A percentile compares a stretch with the other conserved stretches of the same genome.
phyloP scores from a whole-genome alignment of 441 rosid genomes.

The Erodium trifolium region DNA sequence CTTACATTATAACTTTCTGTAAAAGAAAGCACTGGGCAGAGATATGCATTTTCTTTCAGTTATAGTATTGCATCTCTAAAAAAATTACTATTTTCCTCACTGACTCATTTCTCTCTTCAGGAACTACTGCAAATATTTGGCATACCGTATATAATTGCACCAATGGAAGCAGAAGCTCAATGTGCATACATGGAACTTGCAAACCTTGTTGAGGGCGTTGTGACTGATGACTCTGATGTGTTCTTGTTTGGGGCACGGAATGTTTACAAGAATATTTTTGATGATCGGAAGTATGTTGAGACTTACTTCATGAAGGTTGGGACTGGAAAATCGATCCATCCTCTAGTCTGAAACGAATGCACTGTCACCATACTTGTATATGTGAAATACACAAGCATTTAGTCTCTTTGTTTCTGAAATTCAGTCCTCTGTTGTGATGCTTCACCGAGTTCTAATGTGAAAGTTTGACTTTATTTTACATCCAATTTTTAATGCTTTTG shows the following conservation, averaged over 20 bases:
- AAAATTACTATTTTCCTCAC: background rate
- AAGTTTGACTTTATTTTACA: background rate
- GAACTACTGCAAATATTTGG: conserved; percentile 98
- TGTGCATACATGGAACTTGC: conserved; percentile 89
- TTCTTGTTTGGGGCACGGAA: conserved; percentile 84
- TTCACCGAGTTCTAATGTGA: background rate
- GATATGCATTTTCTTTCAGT: conserved; percentile 3
- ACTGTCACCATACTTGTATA: background rate
- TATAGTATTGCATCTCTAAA: background rate
- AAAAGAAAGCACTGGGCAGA: conserved; percentile 2
- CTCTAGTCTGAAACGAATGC: background rate
- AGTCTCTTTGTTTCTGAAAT: background rate
- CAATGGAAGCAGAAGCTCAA: conserved; percentile 99
- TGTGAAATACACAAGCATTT: conserved; percentile 5
- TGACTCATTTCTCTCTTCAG: conserved; percentile 29
- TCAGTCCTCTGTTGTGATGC: background rate
- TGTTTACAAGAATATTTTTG: conserved; percentile 94
- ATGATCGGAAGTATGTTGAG: conserved; percentile 96
- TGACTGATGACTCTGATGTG: conserved; percentile 96
- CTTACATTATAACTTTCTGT: background rate
- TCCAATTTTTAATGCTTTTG: too few relatives aligned
- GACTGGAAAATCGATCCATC: conserved; percentile 7
- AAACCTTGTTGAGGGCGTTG: conserved; percentile 90
- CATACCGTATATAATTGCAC: conserved; percentile 89
- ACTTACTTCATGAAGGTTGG: conserved; percentile 86